Base-by-base conservation (phyloP, 2,329 filamentous ascomycete species). In the Alternaria sp. region DNA sequence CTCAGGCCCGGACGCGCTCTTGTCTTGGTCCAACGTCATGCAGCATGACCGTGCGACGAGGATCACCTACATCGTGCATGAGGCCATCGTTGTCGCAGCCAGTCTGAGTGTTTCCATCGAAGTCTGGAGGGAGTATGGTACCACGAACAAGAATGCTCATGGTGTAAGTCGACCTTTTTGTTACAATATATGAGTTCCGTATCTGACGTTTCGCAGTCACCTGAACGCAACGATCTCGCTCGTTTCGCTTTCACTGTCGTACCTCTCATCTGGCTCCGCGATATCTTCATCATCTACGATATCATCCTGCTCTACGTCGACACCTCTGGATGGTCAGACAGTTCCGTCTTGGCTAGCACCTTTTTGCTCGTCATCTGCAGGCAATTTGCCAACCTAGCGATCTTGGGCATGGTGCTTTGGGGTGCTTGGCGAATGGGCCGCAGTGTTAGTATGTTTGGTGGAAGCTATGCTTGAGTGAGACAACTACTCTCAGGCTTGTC, bases 261-360 rank as follows among this genome's bases (percentile, higher is more conserved):
- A 10, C 60, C 60, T 2, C 55, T 62, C 13, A 62, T 62, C 9
- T 62, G 60, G 55, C 55, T 62, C 4, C 49, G 60, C 44, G 60
- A 62, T 4, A 59, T 45, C 21, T 62, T 62, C 28, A 59, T 62
- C n/a, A 54, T 62, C 19, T 62, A 62, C 7, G 60, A 62, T 15
- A 50, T 62, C 21, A 40, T 59, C 5, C 55, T 62, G 0, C 55
- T 62, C 8, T 59, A 59, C 13, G 28, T 54, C 7, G 23, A 59
- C 21, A 62, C 55, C 6, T 30, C 55, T 0, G 43, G 25, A 4
- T 62, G 60, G 60, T 50, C 60, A 5, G 4, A 28, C 12, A 59
- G 30, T 2, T 17, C 54, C 3, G 23, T 46, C n/a, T 23, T 54
- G 12, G 60, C 55, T 26, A 62, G 25, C 5, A 62, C 49, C 1